Evolutionary conservation across 306 rosid species (phyloP).

Genomic region (Datisca glomerata): DNA sequence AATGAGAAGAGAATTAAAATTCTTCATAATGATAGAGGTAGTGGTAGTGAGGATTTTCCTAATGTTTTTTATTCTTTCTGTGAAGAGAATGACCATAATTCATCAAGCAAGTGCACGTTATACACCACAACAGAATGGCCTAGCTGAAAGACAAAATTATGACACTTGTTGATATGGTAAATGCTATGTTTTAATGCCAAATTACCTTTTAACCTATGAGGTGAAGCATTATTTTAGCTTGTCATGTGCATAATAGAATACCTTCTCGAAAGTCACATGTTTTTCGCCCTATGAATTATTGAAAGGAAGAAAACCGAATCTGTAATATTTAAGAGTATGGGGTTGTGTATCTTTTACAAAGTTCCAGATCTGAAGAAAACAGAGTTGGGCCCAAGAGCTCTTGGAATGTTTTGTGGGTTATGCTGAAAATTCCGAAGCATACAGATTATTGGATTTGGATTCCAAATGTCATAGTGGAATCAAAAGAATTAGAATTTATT

Average conservation of each 20-base stretch:
- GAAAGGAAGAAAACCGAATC: neutral
- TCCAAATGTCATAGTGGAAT: neutral
- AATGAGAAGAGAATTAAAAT: constrained; percentile 1
- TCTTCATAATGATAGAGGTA: neutral
- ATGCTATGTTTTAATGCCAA: neutral
- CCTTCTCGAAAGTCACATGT: neutral
- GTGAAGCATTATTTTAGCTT: neutral
- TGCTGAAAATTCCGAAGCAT: too few relatives aligned
- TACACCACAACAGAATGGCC: too few relatives aligned
- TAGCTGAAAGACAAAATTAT: constrained; percentile 1
- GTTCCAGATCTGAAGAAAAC: too few relatives aligned
- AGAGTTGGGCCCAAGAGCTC: too few relatives aligned
- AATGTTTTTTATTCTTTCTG: neutral
- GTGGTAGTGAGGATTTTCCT: neutral
- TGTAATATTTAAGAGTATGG: neutral
- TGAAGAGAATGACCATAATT: neutral
- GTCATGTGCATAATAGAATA: neutral
- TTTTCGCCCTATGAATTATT: neutral
- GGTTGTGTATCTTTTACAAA: neutral
- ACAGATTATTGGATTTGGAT: neutral
- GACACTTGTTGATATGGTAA: too few relatives aligned
- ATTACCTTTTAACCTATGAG: neutral
- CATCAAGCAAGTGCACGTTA: neutral
- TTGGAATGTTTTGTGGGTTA: too few relatives aligned
- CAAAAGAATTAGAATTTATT: too few relatives aligned